Percentiles rank a stretch among this genome's conserved stretches.
These are phyloP conservation scores for Colletotrichum tanaceti DNA, from an alignment of 2,329 filamentous ascomycete species.

Conservation along the genomic window DNA sequence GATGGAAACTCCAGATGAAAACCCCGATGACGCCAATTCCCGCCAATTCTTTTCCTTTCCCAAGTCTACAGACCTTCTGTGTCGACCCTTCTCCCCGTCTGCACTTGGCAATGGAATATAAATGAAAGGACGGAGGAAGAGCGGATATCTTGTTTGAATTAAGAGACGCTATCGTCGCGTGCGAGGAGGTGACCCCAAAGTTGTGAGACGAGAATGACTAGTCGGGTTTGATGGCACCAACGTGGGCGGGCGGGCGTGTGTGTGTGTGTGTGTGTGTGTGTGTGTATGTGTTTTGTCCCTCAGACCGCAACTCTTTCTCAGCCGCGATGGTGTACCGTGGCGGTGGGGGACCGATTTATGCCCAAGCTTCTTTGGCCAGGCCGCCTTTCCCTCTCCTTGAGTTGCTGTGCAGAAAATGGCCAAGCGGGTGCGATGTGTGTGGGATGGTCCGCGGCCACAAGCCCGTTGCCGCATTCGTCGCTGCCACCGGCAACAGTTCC, in stretches of 20 bases:
- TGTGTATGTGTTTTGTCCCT: not conserved
- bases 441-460: conserved; percentile 28
- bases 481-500: conserved; percentile 19
- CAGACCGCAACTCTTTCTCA: conserved; percentile 1
- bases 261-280: too few relatives aligned
- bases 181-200: not conserved
- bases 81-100: not conserved
- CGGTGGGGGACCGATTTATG: not conserved
- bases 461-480: conserved; percentile 23
- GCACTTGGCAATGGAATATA: not conserved
- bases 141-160: not conserved
- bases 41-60: not conserved
- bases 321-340: not conserved
- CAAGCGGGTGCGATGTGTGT: conserved; percentile 22
- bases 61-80: not conserved
- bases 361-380: not conserved
- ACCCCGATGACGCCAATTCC: not conserved
- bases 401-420: not conserved
- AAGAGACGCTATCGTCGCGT: not conserved
- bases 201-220: conserved; percentile 3
- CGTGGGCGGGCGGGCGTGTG: not conserved
- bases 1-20: not conserved
- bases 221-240: not conserved
- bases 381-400: not conserved
- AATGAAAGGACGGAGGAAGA: not conserved